Percentiles rank a stretch among this genome's conserved stretches.
These are phyloP conservation scores for Venturia aucupariae DNA, from an alignment of 2,329 filamentous ascomycete species.

Conservation along the genomic window DNA sequence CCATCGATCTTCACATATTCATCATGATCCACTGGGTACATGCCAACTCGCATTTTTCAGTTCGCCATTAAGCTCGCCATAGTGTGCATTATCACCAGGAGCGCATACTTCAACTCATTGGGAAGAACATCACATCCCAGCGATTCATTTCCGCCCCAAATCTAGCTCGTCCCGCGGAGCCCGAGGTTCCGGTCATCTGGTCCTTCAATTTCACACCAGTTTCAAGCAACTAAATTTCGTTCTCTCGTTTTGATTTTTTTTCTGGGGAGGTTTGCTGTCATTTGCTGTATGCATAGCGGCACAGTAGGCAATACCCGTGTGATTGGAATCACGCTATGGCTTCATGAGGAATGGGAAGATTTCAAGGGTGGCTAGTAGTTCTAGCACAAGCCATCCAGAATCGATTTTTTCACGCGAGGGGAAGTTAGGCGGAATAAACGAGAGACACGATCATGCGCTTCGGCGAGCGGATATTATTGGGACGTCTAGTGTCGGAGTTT, in stretches of 20 bases:
- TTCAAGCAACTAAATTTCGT: too few species aligned
- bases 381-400: not conserved
- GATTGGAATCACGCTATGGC: not conserved
- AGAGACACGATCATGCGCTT: not conserved
- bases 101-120: too few species aligned
- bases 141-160: not conserved
- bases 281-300: not conserved
- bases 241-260: not conserved
- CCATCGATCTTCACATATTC: not conserved
- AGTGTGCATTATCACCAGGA: too few species aligned
- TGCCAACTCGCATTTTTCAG: not conserved
- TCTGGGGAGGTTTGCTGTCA: not conserved
- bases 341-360: not conserved
- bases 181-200: not conserved
- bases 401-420: not conserved
- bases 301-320: not conserved
- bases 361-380: not conserved
- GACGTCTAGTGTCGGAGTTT: not conserved
- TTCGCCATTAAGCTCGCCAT: not conserved
- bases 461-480: not conserved
- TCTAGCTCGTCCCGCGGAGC: not conserved
- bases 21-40: not conserved
- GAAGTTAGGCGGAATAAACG: not conserved
- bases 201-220: not conserved
- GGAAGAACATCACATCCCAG: not conserved